phyloP scores from a whole-genome alignment of 2,329 filamentous ascomycete genomes.

The Hymenoscyphus fructigenus region DNA sequence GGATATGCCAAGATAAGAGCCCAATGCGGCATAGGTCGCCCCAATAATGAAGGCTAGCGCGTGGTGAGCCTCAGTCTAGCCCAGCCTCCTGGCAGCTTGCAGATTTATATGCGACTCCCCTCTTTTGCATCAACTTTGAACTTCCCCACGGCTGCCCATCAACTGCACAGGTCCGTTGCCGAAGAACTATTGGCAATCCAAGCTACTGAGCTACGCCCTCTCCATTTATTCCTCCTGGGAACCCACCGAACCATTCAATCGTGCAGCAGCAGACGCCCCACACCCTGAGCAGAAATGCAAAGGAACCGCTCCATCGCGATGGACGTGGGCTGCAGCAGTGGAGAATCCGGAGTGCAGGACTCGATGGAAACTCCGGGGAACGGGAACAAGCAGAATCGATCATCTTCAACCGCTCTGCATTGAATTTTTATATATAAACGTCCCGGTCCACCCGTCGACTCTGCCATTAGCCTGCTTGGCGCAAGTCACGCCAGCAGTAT shows the following conservation, averaged over 20 bases:
- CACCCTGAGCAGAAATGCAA: background rate
- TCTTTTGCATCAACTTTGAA: background rate
- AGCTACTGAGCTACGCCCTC: background rate
- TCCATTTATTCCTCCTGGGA: background rate
- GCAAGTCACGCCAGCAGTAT: background rate
- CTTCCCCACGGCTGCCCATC: background rate
- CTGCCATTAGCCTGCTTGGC: background rate
- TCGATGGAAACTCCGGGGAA: constrained; percentile 1
- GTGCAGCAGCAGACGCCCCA: background rate
- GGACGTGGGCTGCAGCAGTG: background rate
- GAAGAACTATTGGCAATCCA: background rate
- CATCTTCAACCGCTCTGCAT: background rate
- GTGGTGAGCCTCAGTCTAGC: background rate
- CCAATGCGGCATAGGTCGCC: background rate
- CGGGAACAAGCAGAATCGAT: background rate
- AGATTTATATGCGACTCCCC: constrained; percentile 1
- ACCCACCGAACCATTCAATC: background rate
- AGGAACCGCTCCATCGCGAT: background rate
- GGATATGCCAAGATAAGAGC: background rate
- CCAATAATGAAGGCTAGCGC: no score
- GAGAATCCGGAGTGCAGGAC: constrained; percentile 1
- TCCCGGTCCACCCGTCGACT: background rate
- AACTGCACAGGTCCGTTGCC: constrained; percentile 1
- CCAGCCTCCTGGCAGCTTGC: background rate
- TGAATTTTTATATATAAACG: background rate